Percentiles rank a stretch among this genome's conserved stretches.
Evolutionary conservation across 768 basidiomycete genomes (phyloP).

Genomic region (Amanita exitialis): DNA sequence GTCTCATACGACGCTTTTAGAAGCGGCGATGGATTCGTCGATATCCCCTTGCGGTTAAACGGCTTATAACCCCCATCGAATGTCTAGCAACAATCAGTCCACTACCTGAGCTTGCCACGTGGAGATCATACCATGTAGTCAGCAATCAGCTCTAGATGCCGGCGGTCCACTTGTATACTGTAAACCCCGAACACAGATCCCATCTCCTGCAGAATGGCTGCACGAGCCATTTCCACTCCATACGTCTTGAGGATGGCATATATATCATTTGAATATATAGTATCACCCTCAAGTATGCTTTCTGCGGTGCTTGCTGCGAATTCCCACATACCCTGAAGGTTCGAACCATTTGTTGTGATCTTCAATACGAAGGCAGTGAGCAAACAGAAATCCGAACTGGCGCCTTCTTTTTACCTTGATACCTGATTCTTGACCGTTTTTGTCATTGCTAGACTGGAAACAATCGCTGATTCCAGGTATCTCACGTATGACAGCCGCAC

Average conservation of each 20-base stretch:
- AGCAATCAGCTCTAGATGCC: constrained; percentile 94
- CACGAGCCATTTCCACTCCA: constrained; percentile 94
- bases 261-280: constrained; percentile 91
- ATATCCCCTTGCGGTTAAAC: constrained; percentile 94
- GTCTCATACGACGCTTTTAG: constrained; percentile 98
- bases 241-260: constrained; percentile 86
- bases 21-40: constrained; percentile 87
- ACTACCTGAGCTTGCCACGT: not conserved
- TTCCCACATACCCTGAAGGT: constrained; percentile 83
- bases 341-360: constrained; percentile 90
- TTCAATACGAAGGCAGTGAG: constrained; percentile 14
- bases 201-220: constrained; percentile 86
- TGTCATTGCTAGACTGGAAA: constrained; percentile 62
- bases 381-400: not conserved
- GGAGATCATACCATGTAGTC: constrained; percentile 86
- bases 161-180: constrained; percentile 88
- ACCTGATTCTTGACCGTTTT: constrained; percentile 36
- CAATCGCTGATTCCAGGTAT: constrained; percentile 85
- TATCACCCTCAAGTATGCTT: constrained; percentile 63
- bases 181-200: constrained; percentile 88
- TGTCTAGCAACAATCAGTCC: constrained; percentile 42
- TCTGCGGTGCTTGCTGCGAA: constrained; percentile 44
- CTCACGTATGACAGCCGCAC: constrained; percentile 78
- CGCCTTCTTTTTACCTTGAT: constrained; percentile 32
- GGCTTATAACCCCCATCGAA: constrained; percentile 98